Percentiles rank a stretch among this genome's conserved stretches.
Conservation (phyloP, 495 filamentous ascomycete genomes). For the Clohesyomyces aquaticus region DNA sequence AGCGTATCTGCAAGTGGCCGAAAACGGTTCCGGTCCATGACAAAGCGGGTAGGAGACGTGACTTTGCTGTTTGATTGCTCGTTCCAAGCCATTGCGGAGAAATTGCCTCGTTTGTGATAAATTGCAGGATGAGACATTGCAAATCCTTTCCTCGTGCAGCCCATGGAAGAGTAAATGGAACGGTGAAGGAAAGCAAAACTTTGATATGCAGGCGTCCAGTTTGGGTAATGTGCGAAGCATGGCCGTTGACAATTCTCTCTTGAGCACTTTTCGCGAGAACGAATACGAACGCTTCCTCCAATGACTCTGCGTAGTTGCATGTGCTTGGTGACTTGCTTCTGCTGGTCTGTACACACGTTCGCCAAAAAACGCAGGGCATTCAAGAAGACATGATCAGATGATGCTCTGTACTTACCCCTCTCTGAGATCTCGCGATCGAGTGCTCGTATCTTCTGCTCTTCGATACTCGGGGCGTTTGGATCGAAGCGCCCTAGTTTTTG, state of each 20-base stretch:
- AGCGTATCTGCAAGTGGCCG: slow-evolving; percentile 22
- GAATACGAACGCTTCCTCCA: slow-evolving; percentile 22
- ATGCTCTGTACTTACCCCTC: slow-evolving; percentile 52
- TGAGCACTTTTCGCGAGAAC: neutral
- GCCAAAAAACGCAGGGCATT: slow-evolving; percentile 12
- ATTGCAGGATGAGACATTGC: slow-evolving; percentile 13
- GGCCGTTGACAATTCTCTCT: slow-evolving; percentile 3
- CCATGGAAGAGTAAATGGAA: neutral
- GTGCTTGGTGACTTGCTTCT: slow-evolving; percentile 19
- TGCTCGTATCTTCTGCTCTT: slow-evolving; percentile 69
- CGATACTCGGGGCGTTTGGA: slow-evolving; percentile 67
- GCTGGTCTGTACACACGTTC: slow-evolving; percentile 1
- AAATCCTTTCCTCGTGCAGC: slow-evolving; percentile 8
- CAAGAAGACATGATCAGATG: slow-evolving; percentile 20
- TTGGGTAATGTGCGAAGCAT: slow-evolving; percentile 22
- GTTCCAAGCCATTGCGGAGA: slow-evolving; percentile 11
- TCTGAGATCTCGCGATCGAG: slow-evolving; percentile 66
- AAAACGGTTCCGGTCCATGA: slow-evolving; percentile 15
- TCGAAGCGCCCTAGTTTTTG: slow-evolving; percentile 95
- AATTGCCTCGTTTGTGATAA: slow-evolving; percentile 18
- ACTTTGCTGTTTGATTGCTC: slow-evolving; percentile 3
- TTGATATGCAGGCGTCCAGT: slow-evolving; percentile 24
- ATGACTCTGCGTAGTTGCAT: neutral
- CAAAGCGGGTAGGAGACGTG: slow-evolving; percentile 16
- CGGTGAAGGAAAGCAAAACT: slow-evolving; percentile 4